Base-by-base conservation (phyloP, 345 rosid genomes). In the Geranium brycei region DNA sequence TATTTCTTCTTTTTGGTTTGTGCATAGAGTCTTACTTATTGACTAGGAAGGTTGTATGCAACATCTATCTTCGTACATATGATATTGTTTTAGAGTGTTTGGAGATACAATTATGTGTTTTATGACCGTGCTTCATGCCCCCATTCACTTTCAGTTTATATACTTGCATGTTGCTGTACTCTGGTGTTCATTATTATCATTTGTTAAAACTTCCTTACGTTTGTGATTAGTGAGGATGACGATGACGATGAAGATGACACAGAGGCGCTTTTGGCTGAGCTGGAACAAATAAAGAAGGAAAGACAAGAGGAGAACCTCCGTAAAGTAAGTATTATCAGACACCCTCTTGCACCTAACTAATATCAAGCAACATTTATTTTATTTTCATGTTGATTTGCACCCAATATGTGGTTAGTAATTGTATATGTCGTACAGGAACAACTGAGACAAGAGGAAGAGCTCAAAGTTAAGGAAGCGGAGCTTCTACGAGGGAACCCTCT, bases 261-360 rank as follows among this genome's bases (percentile, higher is more conserved):
- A 35, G 87, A 85, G 80, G 96, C 95, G 65, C 86, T 89, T 31
- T 68, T 89, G 91, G 96, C 92, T 14, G 98, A 87, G 83, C 98
- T 89, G n/a, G 96, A 89, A 65, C 82, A 82, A 68, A 89, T 92
- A 67, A 92, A 86, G 86, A 92, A 89, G 79, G 96, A 92, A 81
- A 85, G 92, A 70, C 85, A 84, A 59, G 95, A 92, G 78, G 98
- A 92, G 83, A 84, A 84, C 79, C 82, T 83, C 32, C 85, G 89
- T 30, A 83, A 78, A 91, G 95, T 87, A 76, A 77, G 62, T 7
- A 35, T 38, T 51, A 64, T 53, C 41, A 35, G 41, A 35, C 5
- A 7, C 41, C 10, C 5, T 7, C 41, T 35, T 35, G 3, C 41
- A 4, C 10, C 10, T 35, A 4, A 4, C 10, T 35, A 35, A 4